Percentiles rank a stretch among this genome's conserved stretches.
Evolutionary conservation across 768 basidiomycete species (phyloP).

Genomic region (Amylocystis lapponica): DNA sequence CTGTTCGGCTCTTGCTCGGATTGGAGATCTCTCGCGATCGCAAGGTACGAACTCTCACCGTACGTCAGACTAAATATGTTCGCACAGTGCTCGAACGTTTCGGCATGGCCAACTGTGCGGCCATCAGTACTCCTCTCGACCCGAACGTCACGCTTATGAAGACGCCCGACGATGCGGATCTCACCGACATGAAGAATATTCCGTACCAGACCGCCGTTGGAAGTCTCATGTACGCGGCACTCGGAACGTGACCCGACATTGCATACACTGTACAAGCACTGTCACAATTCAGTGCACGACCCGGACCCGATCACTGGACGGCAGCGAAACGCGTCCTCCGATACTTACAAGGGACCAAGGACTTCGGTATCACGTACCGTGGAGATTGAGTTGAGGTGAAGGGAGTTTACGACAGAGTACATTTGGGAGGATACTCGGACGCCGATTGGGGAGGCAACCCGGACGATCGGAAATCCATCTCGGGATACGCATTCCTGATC

Average conservation of each 20-base stretch:
- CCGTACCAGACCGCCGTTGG: conserved; percentile 19
- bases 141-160: conserved; percentile 8
- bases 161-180: not conserved
- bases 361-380: conserved; percentile 19
- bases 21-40: conserved; percentile 16
- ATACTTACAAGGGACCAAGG: conserved; percentile 28
- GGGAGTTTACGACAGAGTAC: too few relatives aligned
- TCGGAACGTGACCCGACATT: conserved; percentile 32
- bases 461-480: conserved; percentile 16
- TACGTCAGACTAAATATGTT: conserved; percentile 22
- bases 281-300: conserved; percentile 25
- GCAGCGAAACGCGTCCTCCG: conserved; percentile 27
- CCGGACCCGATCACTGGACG: conserved; percentile 21
- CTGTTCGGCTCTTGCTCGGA: conserved; percentile 13
- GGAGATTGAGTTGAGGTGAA: too few relatives aligned
- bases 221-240: conserved; percentile 21
- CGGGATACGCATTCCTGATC: conserved; percentile 26
- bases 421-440: conserved; percentile 21
- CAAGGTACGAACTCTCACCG: conserved; percentile 11
- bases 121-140: conserved; percentile 20
- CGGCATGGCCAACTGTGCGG: conserved; percentile 13
- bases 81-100: conserved; percentile 15
- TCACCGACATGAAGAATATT: conserved; percentile 8
- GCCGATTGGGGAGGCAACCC: conserved; percentile 29
- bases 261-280: conserved; percentile 26